These are phyloP conservation scores for Hyaloperonospora brassicae DNA, from an alignment of 352 stramenopile species.

Conservation along the genomic window DNA sequence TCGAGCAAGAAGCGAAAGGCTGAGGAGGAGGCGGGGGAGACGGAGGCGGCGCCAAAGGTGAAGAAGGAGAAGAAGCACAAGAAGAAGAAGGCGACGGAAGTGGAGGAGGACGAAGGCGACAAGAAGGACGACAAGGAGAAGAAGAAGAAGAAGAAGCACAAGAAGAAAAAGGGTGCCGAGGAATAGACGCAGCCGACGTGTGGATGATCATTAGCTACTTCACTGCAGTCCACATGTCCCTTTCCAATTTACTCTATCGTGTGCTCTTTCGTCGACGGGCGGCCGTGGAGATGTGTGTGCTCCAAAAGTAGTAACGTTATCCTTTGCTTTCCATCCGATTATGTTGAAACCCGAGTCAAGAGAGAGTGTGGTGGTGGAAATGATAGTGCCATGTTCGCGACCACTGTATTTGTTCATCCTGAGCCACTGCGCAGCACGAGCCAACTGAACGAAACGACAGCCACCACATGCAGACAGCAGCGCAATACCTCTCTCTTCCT, in stretches of 20 bases:
- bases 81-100: slow-evolving; percentile 53
- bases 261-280: slow-evolving; percentile 11
- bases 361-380: neutral
- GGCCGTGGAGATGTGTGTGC: slow-evolving; percentile 2
- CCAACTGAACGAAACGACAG: too few species aligned
- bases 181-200: slow-evolving; percentile 36
- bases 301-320: slow-evolving; percentile 32
- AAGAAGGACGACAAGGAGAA: too few species aligned
- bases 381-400: too few species aligned
- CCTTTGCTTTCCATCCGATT: slow-evolving; percentile 20
- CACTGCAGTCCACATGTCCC: neutral
- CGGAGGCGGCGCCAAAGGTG: slow-evolving; percentile 65
- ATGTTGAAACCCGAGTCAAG: neutral
- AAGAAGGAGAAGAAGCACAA: slow-evolving; percentile 83
- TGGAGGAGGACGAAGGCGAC: slow-evolving; percentile 23
- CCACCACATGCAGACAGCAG: too few species aligned
- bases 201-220: slow-evolving; percentile 4
- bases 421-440: too few species aligned
- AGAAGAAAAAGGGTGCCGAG: slow-evolving; percentile 30
- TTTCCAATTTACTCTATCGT: slow-evolving; percentile 25
- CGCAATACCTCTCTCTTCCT: too few species aligned
- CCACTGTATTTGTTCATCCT: too few species aligned
- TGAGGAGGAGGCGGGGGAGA: slow-evolving; percentile 56
- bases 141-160: slow-evolving; percentile 19
- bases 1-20: slow-evolving; percentile 85